These are phyloP conservation scores for Beauveria caledonica DNA, from an alignment of 2,329 filamentous ascomycete species.

Conservation along the genomic window DNA sequence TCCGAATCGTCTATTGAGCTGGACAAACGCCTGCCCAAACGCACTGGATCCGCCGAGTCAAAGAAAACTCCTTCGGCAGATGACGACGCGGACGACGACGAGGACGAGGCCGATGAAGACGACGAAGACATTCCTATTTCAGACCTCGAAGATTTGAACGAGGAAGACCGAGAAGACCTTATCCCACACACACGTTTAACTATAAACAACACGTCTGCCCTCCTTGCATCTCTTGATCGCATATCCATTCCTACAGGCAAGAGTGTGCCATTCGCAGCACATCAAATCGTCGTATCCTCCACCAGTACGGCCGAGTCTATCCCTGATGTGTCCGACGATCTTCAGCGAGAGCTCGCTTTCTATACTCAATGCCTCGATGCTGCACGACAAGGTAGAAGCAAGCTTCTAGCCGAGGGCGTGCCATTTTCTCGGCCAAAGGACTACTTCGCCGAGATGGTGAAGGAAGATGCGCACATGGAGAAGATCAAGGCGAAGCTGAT, in stretches of 20 bases:
- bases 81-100: conserved; percentile 47
- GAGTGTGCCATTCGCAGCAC: conserved; percentile 69
- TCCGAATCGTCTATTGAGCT: conserved; percentile 69
- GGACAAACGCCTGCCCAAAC: conserved; percentile 43
- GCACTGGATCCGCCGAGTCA: conserved; percentile 20
- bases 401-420: conserved; percentile 72
- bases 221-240: conserved; percentile 70
- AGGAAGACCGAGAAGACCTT: conserved; percentile 77
- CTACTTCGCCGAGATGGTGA: conserved; percentile 99
- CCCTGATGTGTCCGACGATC: conserved; percentile 79
- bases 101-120: conserved; percentile 52
- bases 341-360: conserved; percentile 86
- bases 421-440: conserved; percentile 84
- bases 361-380: conserved; percentile 83
- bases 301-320: conserved; percentile 59
- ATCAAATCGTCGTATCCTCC: conserved; percentile 67
- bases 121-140: conserved; percentile 81
- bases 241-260: conserved; percentile 59
- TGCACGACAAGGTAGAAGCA: conserved; percentile 61
- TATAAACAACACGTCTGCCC: conserved; percentile 92
- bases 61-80: conserved; percentile 26
- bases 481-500: conserved; percentile 90
- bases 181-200: conserved; percentile 87
- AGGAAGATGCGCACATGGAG: conserved; percentile 97
- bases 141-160: conserved; percentile 69